Base-by-base conservation (phyloP, 1,284 basidiomycete genomes). In the Ganoderma resinaceum region DNA sequence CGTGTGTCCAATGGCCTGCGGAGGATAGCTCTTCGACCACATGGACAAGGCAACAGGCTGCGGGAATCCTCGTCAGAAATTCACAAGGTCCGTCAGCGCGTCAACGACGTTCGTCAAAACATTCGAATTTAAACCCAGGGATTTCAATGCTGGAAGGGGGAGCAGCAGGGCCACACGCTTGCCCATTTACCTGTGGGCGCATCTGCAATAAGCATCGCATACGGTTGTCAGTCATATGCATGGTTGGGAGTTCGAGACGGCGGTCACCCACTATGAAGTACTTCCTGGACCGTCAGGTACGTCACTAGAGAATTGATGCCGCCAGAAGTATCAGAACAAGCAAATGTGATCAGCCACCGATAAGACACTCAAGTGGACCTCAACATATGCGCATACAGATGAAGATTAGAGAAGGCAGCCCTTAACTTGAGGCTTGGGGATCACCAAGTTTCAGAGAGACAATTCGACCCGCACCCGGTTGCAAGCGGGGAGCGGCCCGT, bases 51-150 rank as follows among this genome's bases (percentile, higher is more conserved):
- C 7, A 16, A 26, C 49, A 46, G 43, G 8, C 49, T 38, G 49
- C 38, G 40, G 52, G 57, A 59, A 38, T 29, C 42, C 12, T 35
- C 29, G 46, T 57, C 46, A 58, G 61, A 6, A 29, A 11, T 67
- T 70, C 69, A 53, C 69, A 68, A 64, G 55, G 58, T 52, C 66
- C 66, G 66, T 70, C 66, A 70, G 37, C 14, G 35, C n/a, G 53
- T 63, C 46, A 52, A n/a, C 7, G 43, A 23, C 7, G n/a, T 9
- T n/a, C 43, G 43, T 49, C 46, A 55, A 55, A 18, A 31, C 29
- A 18, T 29, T 33, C 29, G 31, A 18, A 8, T 11, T 52, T 52
- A 11, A 7, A 14, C 23, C 23, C 46, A 52, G 23, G 11, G 46
- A n/a, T 8, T 23, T 14, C 23, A 23, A 14, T 52, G 8, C 12